phyloP scores from a whole-genome alignment of 2,329 filamentous ascomycete genomes.

The Cadophora malorum region DNA sequence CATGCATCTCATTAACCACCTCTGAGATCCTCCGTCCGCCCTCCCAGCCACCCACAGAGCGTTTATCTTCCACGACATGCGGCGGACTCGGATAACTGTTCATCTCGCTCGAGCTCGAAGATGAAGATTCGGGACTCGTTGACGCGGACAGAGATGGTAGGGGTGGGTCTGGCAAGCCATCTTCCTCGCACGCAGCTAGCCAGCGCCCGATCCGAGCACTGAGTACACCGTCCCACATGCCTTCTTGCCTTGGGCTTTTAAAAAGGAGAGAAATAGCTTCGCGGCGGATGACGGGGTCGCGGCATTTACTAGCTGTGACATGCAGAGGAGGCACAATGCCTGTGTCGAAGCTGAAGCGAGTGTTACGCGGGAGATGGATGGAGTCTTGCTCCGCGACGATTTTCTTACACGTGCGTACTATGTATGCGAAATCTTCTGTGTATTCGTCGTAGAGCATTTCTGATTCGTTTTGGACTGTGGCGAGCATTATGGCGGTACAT shows the following conservation, averaged over 20 bases:
- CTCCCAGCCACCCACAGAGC: slow-evolving; percentile 17
- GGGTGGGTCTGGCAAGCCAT: slow-evolving; percentile 34
- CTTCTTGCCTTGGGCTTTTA: slow-evolving; percentile 65
- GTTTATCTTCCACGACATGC: slow-evolving; percentile 17
- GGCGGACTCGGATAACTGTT: slow-evolving; percentile 25
- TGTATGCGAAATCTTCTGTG: slow-evolving; percentile 37
- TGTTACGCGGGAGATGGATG: slow-evolving; percentile 40
- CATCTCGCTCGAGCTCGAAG: slow-evolving; percentile 7
- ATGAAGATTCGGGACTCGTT: not conserved
- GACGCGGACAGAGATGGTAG: not conserved
- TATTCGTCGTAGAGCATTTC: slow-evolving; percentile 42
- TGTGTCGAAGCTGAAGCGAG: slow-evolving; percentile 66
- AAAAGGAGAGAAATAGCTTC: slow-evolving; percentile 67
- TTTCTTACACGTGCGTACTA: slow-evolving; percentile 33
- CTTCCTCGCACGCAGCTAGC: slow-evolving; percentile 40
- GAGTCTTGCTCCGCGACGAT: slow-evolving; percentile 28
- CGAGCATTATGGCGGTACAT: slow-evolving; percentile 34
- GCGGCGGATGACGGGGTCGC: slow-evolving; percentile 61
- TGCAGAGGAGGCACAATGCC: slow-evolving; percentile 71
- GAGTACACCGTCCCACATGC: slow-evolving; percentile 65
- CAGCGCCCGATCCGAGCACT: slow-evolving; percentile 40
- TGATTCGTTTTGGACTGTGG: slow-evolving; percentile 30
- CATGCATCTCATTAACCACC: slow-evolving; percentile 14
- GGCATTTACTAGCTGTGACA: slow-evolving; percentile 70
- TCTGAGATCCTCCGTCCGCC: slow-evolving; percentile 18